These are phyloP conservation scores for Kluyveromyces sp. DNA, from an alignment of 1,139 yeast species.

Conservation along the genomic window DNA sequence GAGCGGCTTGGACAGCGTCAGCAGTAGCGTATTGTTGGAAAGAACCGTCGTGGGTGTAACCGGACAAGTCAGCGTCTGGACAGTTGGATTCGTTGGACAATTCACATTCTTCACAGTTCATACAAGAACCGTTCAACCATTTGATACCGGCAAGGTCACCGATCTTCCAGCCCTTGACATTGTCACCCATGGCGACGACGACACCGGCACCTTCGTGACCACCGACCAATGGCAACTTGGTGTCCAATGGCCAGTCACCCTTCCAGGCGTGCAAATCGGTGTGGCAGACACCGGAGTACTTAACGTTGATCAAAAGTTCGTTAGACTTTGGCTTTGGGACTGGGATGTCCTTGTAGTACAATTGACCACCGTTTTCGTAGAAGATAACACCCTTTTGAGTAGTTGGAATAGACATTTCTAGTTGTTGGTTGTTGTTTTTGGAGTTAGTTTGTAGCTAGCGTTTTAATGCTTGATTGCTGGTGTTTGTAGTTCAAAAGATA, in stretches of 20 bases:
- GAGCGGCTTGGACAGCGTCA: constrained; percentile 80
- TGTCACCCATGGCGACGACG: constrained; percentile 63
- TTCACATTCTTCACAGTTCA: constrained; percentile 66
- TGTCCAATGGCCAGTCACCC: constrained; percentile 67
- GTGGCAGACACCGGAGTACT: constrained; percentile 75
- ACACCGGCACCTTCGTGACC: constrained; percentile 89
- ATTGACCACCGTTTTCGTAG: constrained; percentile 59
- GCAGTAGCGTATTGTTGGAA: constrained; percentile 84
- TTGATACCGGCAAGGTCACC: constrained; percentile 78
- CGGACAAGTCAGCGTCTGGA: constrained; percentile 59
- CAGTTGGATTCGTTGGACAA: constrained; percentile 64
- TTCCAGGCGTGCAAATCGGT: constrained; percentile 77
- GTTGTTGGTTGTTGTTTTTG: background rate
- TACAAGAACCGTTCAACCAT: constrained; percentile 67
- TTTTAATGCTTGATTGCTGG: background rate
- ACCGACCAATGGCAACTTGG: constrained; percentile 67
- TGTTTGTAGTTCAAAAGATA: too few species aligned
- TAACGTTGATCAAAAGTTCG: constrained; percentile 58
- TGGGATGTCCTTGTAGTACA: constrained; percentile 53
- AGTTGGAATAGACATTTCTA: constrained; percentile 38
- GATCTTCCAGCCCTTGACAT: constrained; percentile 60
- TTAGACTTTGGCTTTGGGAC: constrained; percentile 64
- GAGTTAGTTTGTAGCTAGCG: background rate
- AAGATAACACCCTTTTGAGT: constrained; percentile 69
- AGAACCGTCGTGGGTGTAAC: constrained; percentile 76